Base-by-base conservation (phyloP, 129 eudicot species). In the Tagetes erecta region DNA sequence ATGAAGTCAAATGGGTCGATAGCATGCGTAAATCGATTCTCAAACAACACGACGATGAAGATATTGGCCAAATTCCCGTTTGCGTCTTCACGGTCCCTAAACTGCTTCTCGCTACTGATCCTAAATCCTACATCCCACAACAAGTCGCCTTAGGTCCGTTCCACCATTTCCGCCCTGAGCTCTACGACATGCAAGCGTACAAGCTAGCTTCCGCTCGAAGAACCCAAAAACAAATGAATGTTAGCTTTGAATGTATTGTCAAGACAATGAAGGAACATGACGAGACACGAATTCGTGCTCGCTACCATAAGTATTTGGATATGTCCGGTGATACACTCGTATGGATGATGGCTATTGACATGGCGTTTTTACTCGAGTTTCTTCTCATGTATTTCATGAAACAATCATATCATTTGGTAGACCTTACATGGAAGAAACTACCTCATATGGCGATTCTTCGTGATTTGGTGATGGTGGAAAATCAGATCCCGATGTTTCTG, bases 271-370 rank as follows among this genome's bases (percentile, higher is more conserved):
- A 68, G 71, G 67, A n/a, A 55, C n/a, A 55, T 0, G 71, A 51
- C 3, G 89, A 89, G 70, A 51, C 66, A 1, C 64, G 73, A 36
- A 81, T 87, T 38, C 85, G 92, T 10, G 92, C 80, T 40, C 68
- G 76, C 40, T 89, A 89, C 63, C 85, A 87, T 69, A 86, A 77
- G 83, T 82, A 74, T 52, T 64, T 89, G 2, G 82, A 72, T 36
- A 67, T 80, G 67, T 47, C 75, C 5, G 84, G 85, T 7, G 86
- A 86, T 6, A 77, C 89, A 1, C n/a, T 86, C 4, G 77, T 88
- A 0, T 89, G 89, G 89, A 89, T 84, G 83, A 84, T 89, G 90
- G 90, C 84, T 0, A 78, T 87, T 64, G 92, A 87, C 34, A 80
- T 76, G 40, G 76, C 80, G 40, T 87, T 87, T 76, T 11, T 87